phyloP scores from a whole-genome alignment of 192 early-diverging fungal genomes.

The Lunasporangiospora selenospora region DNA sequence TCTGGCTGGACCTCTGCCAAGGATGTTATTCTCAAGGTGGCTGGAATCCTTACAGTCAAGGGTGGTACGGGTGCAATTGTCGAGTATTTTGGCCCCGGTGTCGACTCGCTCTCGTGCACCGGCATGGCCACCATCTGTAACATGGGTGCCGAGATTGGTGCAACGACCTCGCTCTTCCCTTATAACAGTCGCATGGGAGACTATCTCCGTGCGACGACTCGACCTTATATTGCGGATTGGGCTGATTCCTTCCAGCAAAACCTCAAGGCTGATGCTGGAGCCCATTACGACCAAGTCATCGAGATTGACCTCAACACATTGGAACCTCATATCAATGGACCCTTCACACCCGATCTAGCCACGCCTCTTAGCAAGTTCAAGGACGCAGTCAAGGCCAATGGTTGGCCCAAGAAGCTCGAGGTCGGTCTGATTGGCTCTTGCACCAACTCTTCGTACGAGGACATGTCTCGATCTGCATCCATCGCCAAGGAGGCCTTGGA shows the following conservation, averaged over 20 bases:
- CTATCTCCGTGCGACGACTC: constrained; percentile 89
- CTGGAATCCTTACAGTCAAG: constrained; percentile 95
- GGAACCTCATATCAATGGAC: constrained; percentile 97
- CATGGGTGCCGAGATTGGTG: constrained; percentile 99
- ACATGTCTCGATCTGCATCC: constrained; percentile 93
- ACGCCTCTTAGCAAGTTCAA: constrained; percentile 94
- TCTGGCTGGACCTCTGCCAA: constrained; percentile 95
- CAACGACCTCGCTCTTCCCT: constrained; percentile 97
- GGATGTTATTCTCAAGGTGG: constrained; percentile 95
- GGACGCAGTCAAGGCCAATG: constrained; percentile 82
- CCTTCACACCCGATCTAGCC: constrained; percentile 95
- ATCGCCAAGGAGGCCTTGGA: constrained; percentile 85
- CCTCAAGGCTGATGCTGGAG: constrained; percentile 86
- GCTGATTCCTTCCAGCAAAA: constrained; percentile 88
- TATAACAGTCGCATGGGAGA: constrained; percentile 91
- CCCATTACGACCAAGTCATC: constrained; percentile 90
- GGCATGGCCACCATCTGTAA: constrained; percentile 99
- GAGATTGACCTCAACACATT: constrained; percentile 93
- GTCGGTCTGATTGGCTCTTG: constrained; percentile 97
- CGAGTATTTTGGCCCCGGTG: constrained; percentile 97
- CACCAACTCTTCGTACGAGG: constrained; percentile 99
- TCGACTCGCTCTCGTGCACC: constrained; percentile 93
- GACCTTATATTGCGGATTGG: constrained; percentile 77
- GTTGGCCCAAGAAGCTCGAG: constrained; percentile 89
- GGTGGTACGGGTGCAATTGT: constrained; percentile 97